Evolutionary conservation across 179 eudicot species (phyloP).

Genomic region (Silene coronaria): DNA sequence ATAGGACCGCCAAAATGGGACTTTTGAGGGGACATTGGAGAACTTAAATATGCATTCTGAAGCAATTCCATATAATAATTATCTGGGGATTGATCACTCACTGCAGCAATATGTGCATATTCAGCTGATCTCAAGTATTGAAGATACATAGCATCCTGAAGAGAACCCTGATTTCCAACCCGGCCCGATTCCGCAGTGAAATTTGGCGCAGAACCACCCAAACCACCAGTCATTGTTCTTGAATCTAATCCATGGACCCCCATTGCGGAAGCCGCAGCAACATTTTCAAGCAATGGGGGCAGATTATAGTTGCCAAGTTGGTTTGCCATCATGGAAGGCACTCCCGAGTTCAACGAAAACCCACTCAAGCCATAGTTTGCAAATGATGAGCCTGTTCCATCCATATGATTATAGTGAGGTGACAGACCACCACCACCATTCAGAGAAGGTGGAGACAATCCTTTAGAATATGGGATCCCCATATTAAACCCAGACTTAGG

Average conservation of each 20-base stretch:
- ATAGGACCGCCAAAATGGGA: constrained; percentile 31
- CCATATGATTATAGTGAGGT: constrained; percentile 60
- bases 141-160: constrained; percentile 71
- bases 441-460: constrained; percentile 35
- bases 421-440: constrained; percentile 32
- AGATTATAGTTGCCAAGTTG: constrained; percentile 57
- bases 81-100: constrained; percentile 59
- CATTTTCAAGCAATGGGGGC: constrained; percentile 82
- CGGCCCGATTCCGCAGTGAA: constrained; percentile 27
- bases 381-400: constrained; percentile 49
- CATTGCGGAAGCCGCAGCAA: constrained; percentile 73
- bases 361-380: constrained; percentile 60
- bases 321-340: constrained; percentile 61
- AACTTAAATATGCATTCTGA: constrained; percentile 42
- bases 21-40: constrained; percentile 39
- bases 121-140: constrained; percentile 75
- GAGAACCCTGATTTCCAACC: constrained; percentile 30
- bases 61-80: constrained; percentile 56
- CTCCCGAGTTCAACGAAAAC: constrained; percentile 52
- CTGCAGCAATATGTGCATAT: constrained; percentile 59
- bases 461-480: constrained; percentile 52
- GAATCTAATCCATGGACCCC: constrained; percentile 59
- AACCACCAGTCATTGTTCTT: constrained; percentile 46
- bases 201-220: constrained; percentile 41
- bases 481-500: constrained; percentile 40